A percentile compares a stretch with the other conserved stretches of the same genome.
phyloP scores from a whole-genome alignment of 2,329 filamentous ascomycete species.

The Teratosphaeria destructans region DNA sequence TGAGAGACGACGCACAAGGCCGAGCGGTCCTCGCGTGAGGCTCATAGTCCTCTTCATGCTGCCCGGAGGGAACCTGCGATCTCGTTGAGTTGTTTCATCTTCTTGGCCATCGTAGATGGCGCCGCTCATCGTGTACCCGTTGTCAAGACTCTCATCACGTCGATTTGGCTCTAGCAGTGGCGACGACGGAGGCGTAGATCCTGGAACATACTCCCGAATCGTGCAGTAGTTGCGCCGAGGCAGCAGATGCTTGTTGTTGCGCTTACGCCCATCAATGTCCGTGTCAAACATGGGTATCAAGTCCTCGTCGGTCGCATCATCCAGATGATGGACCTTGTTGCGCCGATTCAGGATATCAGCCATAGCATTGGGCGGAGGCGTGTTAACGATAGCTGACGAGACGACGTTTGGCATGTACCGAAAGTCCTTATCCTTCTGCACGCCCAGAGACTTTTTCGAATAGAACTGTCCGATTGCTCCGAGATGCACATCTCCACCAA shows the following conservation, averaged over 20 bases:
- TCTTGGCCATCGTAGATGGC: background rate
- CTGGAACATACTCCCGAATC: conserved; percentile 74
- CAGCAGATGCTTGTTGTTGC: conserved; percentile 84
- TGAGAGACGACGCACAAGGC: conserved; percentile 33
- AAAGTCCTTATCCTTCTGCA: conserved; percentile 78
- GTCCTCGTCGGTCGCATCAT: conserved; percentile 72
- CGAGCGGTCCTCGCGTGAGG: conserved; percentile 26
- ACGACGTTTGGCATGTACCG: conserved; percentile 95
- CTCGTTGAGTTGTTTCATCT: background rate
- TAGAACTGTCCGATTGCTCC: conserved; percentile 92
- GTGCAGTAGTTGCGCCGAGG: conserved; percentile 94
- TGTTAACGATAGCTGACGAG: conserved; percentile 88
- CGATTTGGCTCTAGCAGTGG: conserved; percentile 37
- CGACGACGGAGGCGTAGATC: conserved; percentile 60
- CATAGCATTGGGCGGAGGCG: conserved; percentile 76
- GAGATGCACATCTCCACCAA: conserved; percentile 89
- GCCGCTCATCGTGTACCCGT: background rate
- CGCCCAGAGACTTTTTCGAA: conserved; percentile 70
- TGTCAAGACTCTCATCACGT: conserved; percentile 1
- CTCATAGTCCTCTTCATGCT: conserved; percentile 23
- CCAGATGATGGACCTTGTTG: conserved; percentile 62
- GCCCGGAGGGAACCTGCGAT: conserved; percentile 19
- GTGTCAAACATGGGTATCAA: conserved; percentile 91
- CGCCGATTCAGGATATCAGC: conserved; percentile 88
- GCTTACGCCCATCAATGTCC: conserved; percentile 76